Percentiles rank a stretch among this genome's conserved stretches.
phyloP scores from a whole-genome alignment of 2,329 filamentous ascomycete genomes.

The Gnomoniopsis sp. region DNA sequence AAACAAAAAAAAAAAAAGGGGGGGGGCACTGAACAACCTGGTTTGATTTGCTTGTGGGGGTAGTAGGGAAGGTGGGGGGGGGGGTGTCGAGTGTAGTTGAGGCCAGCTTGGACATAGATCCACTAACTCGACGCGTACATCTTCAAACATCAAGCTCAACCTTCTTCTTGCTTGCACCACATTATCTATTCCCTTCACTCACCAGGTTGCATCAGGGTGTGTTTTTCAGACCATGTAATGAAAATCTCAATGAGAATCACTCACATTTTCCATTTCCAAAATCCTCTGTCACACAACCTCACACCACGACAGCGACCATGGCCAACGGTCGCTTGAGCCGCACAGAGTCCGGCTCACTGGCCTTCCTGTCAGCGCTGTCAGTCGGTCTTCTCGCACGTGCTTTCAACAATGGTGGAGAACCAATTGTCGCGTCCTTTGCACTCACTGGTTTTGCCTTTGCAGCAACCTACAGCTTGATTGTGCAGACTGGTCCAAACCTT shows the following conservation, averaged over 20 bases:
- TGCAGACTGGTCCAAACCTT: constrained; percentile 90
- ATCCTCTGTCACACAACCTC: not conserved
- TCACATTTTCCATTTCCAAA: not conserved
- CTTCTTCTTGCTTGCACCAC: not conserved
- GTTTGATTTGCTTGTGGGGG: too few relatives aligned
- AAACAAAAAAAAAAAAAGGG: too few relatives aligned
- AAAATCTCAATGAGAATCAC: not conserved
- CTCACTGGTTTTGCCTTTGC: constrained; percentile 83
- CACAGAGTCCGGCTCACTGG: constrained; percentile 50
- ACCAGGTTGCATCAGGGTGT: not conserved
- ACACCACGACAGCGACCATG: constrained; percentile 5
- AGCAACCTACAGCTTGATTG: constrained; percentile 78
- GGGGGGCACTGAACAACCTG: too few relatives aligned
- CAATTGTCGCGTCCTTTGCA: constrained; percentile 81
- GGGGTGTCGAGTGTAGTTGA: too few relatives aligned
- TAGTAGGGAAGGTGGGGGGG: too few relatives aligned
- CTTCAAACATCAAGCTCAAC: not conserved
- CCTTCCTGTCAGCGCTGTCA: constrained; percentile 66
- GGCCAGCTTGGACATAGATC: too few relatives aligned
- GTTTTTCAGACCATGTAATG: too few relatives aligned
- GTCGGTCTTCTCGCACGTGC: constrained; percentile 74
- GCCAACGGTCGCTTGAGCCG: constrained; percentile 39
- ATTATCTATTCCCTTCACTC: not conserved
- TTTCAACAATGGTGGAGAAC: constrained; percentile 81
- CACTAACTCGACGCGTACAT: too few relatives aligned